Evolutionary conservation across 2,329 filamentous ascomycete genomes (phyloP).

Genomic region (Cladophialophora exuberans): DNA sequence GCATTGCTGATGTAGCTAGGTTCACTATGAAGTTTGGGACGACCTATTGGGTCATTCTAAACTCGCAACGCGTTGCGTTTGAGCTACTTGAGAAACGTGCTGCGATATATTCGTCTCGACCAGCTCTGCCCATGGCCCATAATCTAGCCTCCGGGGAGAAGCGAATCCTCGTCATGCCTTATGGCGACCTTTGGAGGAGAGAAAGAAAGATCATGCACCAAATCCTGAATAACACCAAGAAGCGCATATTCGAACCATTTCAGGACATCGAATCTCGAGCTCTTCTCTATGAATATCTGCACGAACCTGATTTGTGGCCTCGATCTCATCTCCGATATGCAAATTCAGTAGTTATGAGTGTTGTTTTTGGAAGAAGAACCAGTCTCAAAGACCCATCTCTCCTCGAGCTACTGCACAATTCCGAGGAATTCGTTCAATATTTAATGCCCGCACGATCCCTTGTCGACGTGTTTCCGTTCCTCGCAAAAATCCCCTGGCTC

Average conservation of each 20-base stretch:
- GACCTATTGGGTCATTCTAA: conserved; percentile 14
- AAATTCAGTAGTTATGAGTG: conserved; percentile 42
- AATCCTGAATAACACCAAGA: conserved; percentile 18
- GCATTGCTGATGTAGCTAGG: background rate
- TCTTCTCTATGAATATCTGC: conserved; percentile 14
- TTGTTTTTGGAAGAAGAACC: conserved; percentile 55
- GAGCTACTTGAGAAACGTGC: conserved; percentile 44
- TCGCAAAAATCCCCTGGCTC: conserved; percentile 44
- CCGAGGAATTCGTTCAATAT: conserved; percentile 40
- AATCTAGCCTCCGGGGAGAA: conserved; percentile 39
- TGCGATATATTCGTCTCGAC: conserved; percentile 42
- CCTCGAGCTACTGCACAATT: conserved; percentile 39
- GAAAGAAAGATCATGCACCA: conserved; percentile 29
- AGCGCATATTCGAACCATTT: conserved; percentile 11
- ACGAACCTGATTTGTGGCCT: conserved; percentile 37
- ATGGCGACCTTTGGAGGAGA: conserved; percentile 22
- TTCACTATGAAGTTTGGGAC: conserved; percentile 9
- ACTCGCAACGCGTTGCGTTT: conserved; percentile 3
- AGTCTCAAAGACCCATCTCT: conserved; percentile 32
- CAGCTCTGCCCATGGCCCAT: conserved; percentile 29
- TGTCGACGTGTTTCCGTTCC: conserved; percentile 50
- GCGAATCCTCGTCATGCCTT: conserved; percentile 52
- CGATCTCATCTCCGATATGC: conserved; percentile 45
- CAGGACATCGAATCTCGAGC: conserved; percentile 15
- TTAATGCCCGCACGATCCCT: conserved; percentile 40